Conservation (phyloP, 2,329 filamentous ascomycete species). For the Penicillium sp. region DNA sequence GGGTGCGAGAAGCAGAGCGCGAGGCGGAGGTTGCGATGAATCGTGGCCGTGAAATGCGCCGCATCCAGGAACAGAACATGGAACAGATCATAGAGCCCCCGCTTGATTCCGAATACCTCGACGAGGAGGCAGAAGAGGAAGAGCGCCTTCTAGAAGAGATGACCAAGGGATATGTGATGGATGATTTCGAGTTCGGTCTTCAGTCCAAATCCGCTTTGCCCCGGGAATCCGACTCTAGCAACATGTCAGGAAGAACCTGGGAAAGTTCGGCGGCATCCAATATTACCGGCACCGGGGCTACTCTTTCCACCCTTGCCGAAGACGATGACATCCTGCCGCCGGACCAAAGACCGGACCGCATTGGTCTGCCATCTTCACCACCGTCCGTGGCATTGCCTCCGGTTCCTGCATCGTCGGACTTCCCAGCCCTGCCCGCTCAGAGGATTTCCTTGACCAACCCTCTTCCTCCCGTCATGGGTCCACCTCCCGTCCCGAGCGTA, state of each 20-base stretch:
- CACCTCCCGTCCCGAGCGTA: constrained; percentile 52
- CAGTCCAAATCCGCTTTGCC: constrained; percentile 67
- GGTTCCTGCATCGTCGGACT: constrained; percentile 47
- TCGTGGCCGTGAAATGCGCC: constrained; percentile 58
- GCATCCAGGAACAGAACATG: constrained; percentile 34
- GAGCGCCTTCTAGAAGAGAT: constrained; percentile 83
- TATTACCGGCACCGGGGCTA: constrained; percentile 65
- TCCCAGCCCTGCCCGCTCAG: constrained; percentile 21
- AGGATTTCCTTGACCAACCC: constrained; percentile 18
- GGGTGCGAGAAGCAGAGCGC: constrained; percentile 69
- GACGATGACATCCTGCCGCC: constrained; percentile 46
- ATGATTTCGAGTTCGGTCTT: constrained; percentile 75
- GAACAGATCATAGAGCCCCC: constrained; percentile 16
- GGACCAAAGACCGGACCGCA: constrained; percentile 34
- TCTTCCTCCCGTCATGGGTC: constrained; percentile 19
- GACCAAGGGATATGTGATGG: constrained; percentile 76
- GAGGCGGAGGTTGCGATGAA: constrained; percentile 64
- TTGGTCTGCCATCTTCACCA: constrained; percentile 35
- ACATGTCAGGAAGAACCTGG: constrained; percentile 73
- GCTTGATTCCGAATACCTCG: constrained; percentile 49
- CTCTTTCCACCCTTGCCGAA: constrained; percentile 72
- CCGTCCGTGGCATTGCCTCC: constrained; percentile 42
- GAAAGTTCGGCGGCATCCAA: constrained; percentile 75
- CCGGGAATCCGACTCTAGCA: constrained; percentile 78
- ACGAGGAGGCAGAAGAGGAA: constrained; percentile 68